These are phyloP conservation scores for Fusarium longipes DNA, from an alignment of 2,329 filamentous ascomycete genomes.

Conservation along the genomic window DNA sequence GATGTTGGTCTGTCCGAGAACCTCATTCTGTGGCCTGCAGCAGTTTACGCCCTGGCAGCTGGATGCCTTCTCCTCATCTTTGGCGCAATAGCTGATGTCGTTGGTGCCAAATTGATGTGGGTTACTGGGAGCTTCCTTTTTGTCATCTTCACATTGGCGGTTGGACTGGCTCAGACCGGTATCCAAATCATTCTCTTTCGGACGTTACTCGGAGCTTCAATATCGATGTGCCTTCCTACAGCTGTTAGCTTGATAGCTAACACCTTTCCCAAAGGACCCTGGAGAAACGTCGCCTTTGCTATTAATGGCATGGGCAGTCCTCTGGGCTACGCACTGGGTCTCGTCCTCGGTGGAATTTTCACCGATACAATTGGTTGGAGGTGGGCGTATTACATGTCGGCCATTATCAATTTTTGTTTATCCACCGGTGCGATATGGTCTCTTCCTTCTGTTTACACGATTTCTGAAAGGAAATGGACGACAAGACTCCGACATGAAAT, in stretches of 20 bases:
- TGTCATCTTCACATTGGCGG: slow-evolving; percentile 49
- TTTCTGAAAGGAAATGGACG: slow-evolving; percentile 45
- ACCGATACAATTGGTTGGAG: slow-evolving; percentile 61
- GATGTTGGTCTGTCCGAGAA: slow-evolving; percentile 35
- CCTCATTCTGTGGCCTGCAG: slow-evolving; percentile 39
- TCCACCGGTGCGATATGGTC: slow-evolving; percentile 53
- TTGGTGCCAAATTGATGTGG: slow-evolving; percentile 52
- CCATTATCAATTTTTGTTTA: slow-evolving; percentile 52
- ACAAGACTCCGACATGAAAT: slow-evolving; percentile 54
- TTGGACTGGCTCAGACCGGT: slow-evolving; percentile 50
- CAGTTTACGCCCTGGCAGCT: slow-evolving; percentile 34
- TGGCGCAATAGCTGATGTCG: slow-evolving; percentile 52
- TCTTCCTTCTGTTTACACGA: slow-evolving; percentile 44
- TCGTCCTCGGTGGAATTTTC: slow-evolving; percentile 63
- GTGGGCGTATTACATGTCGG: slow-evolving; percentile 57
- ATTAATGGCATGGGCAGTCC: slow-evolving; percentile 59
- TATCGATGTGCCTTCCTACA: slow-evolving; percentile 54
- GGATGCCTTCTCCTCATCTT: slow-evolving; percentile 50
- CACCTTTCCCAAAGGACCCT: slow-evolving; percentile 51
- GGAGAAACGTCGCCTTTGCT: slow-evolving; percentile 57
- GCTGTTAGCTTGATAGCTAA: slow-evolving; percentile 53
- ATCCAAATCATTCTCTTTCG: slow-evolving; percentile 54
- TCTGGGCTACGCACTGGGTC: slow-evolving; percentile 60
- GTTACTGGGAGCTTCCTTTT: slow-evolving; percentile 50
- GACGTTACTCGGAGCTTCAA: slow-evolving; percentile 50